A percentile compares a stretch with the other conserved stretches of the same genome.
Conservation (phyloP, 2,329 filamentous ascomycete species). For the Hymenoscyphus linearis region DNA sequence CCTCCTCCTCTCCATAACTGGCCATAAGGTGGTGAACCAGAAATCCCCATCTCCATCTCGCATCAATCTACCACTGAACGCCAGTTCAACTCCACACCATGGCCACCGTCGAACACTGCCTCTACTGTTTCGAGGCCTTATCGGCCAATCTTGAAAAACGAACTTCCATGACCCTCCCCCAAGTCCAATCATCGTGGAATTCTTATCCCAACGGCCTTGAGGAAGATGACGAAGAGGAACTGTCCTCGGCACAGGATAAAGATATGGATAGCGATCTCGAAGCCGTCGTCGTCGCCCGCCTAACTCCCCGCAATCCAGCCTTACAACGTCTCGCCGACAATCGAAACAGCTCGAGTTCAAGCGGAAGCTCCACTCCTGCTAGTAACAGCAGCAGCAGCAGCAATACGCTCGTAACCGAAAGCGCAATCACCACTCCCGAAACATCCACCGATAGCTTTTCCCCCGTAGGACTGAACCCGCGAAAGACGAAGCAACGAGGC, state of each 20-base stretch:
- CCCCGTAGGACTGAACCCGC: constrained; percentile 21
- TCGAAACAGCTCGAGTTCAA: constrained; percentile 13
- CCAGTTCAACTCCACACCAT: constrained; percentile 42
- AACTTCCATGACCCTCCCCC: constrained; percentile 58
- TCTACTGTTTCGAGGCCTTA: constrained; percentile 88
- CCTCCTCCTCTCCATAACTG: too few species aligned
- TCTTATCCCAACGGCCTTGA: constrained; percentile 35
- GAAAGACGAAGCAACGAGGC: constrained; percentile 20
- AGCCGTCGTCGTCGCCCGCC: not conserved
- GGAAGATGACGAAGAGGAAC: constrained; percentile 13
- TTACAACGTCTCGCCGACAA: constrained; percentile 17
- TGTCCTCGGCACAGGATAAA: not conserved
- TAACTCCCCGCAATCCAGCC: constrained; percentile 12
- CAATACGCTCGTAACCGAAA: constrained; percentile 1
- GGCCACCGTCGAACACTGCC: constrained; percentile 81
- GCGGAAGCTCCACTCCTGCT: constrained; percentile 19
- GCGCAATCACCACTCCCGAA: constrained; percentile 39
- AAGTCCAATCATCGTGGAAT: constrained; percentile 62
- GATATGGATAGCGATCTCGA: constrained; percentile 4
- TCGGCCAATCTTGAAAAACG: constrained; percentile 68
- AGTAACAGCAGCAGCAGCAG: constrained; percentile 8
- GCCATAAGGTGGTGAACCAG: too few species aligned
- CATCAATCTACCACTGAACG: not conserved
- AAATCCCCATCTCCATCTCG: too few species aligned
- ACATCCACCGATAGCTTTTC: constrained; percentile 36